Evolutionary conservation across 1,284 basidiomycete genomes (phyloP).

Genomic region (Ceratobasidium sp.): DNA sequence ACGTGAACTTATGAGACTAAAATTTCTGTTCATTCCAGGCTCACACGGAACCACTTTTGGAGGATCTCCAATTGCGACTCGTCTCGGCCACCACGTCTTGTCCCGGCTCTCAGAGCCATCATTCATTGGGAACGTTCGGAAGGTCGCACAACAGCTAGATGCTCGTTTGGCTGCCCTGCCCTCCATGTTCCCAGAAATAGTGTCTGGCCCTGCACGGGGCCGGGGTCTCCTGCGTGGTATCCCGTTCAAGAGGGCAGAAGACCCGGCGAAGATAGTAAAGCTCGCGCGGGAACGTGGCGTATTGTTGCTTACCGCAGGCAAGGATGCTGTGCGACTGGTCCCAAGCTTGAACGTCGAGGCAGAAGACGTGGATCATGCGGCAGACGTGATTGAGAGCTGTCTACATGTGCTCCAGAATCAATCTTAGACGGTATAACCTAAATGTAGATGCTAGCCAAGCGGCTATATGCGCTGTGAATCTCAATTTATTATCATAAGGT

Average conservation of each 20-base stretch:
- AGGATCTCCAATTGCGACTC: constrained; percentile 92
- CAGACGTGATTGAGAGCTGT: constrained; percentile 88
- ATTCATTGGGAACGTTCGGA: constrained; percentile 69
- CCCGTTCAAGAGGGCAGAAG: constrained; percentile 70
- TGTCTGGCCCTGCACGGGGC: constrained; percentile 77
- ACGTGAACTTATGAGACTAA: not conserved
- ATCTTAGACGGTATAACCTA: not conserved
- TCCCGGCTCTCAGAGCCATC: constrained; percentile 73
- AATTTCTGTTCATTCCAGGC: constrained; percentile 65
- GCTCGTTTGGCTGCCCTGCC: constrained; percentile 73
- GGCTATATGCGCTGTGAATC: constrained; percentile 18
- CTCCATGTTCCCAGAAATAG: constrained; percentile 78
- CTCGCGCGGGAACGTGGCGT: constrained; percentile 91
- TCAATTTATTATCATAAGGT: too few species aligned
- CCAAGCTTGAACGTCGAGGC: constrained; percentile 87
- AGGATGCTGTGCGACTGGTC: constrained; percentile 88
- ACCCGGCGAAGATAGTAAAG: constrained; percentile 76
- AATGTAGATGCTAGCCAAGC: not conserved
- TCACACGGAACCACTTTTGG: constrained; percentile 97
- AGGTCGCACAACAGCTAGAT: constrained; percentile 63
- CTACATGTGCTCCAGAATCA: constrained; percentile 58
- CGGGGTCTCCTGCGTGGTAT: constrained; percentile 89
- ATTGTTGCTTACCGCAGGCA: constrained; percentile 89
- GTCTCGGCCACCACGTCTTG: constrained; percentile 89
- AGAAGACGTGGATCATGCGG: constrained; percentile 85